Evolutionary conservation across 768 basidiomycete genomes (phyloP).

Genomic region (Lanmaoa rubissima): DNA sequence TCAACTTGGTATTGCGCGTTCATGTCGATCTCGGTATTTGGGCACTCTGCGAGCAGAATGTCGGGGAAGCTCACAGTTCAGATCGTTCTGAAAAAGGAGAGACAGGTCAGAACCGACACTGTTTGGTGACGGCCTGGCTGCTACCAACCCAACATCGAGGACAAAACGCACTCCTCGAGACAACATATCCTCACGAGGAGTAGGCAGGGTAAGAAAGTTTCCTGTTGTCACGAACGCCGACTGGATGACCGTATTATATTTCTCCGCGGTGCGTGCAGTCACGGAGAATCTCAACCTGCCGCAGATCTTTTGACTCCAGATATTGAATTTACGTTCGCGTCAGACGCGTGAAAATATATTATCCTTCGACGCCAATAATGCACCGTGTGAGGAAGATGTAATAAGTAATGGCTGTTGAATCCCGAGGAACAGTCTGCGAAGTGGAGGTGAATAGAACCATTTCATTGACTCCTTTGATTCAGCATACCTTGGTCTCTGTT

Average conservation of each 20-base stretch:
- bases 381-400: background rate
- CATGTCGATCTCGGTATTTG: constrained; percentile 4
- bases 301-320: background rate
- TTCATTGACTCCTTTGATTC: no score
- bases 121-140: constrained; percentile 1
- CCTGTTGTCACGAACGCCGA: background rate
- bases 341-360: background rate
- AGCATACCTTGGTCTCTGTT: no score
- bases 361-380: background rate
- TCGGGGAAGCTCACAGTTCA: constrained; percentile 9
- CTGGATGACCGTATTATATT: background rate
- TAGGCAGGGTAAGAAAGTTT: background rate
- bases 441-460: no score
- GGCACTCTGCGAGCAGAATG: constrained; percentile 11
- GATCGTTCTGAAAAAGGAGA: constrained; percentile 11
- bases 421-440: no score
- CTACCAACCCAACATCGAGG: background rate
- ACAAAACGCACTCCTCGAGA: background rate
- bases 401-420: no score
- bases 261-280: background rate
- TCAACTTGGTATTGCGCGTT: constrained; percentile 7
- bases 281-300: background rate
- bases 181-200: background rate
- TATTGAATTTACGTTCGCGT: background rate
- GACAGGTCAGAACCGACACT: constrained; percentile 7